Evolutionary conservation across 2,329 filamentous ascomycete species (phyloP), one percentile per base, ranked within the genome.

Genomic region (Alternaria sp.): DNA sequence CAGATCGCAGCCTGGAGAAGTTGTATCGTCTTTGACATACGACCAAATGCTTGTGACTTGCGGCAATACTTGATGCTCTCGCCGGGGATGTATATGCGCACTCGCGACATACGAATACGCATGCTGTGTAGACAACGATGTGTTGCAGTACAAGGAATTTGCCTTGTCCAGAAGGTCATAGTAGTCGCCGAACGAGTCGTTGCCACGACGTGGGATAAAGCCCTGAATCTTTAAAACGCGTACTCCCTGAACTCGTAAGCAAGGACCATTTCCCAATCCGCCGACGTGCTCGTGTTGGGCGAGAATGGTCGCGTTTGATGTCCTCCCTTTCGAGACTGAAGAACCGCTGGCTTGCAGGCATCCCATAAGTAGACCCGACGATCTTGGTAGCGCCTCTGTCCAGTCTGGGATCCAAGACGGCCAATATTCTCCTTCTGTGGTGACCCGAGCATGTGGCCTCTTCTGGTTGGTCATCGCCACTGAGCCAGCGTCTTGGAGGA

Each of bases 101-200:
- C n/a, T 17, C 36, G 15, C 15, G 36, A 40, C 36, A 40, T 40
- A 40, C 8, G 36, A 17, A 40, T 40, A 40, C 9, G 36, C 36
- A 1, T 40, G 36, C n/a, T 40, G 36, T 4, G n/a, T 40, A 40
- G 36, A 17, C 36, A 40, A 6, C 15, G 36, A 11, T 10, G 36
- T 40, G n/a, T 40, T 40, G 36, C 36, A 40, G 36, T 40, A 40
- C 36, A 11, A 6, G 9, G 36, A 11, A 6, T 40, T 8, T 17
- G n/a, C 4, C 0, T 3, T 40, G 8, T 2, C 36, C 0, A 40
- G 2, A 3, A 40, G 8, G 0, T 40, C n/a, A 3, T 40, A 40
- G 36, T 40, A 40, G 15, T 40, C 36, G n/a, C 36, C 17, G 36
- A 40, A 40, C 2, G n/a, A 40, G 36, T 17, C 36, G 9, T 40